These are phyloP conservation scores for Dictyostelium firmibasis DNA, from an alignment of 78 protist species.

Conservation along the genomic window DNA sequence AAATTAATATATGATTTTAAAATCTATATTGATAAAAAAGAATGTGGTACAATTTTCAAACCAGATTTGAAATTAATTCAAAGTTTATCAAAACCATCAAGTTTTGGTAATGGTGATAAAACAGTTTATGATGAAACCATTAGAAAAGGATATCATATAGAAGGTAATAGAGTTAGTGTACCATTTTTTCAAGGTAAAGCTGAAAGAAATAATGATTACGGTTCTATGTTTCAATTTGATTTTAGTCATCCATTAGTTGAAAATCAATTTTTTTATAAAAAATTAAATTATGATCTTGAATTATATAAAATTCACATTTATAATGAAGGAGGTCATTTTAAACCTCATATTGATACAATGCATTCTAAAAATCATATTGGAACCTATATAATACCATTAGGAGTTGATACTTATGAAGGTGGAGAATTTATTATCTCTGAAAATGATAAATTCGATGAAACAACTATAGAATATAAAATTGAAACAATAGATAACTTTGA, in stretches of 20 bases:
- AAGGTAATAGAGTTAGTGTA: background rate
- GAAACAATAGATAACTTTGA: background rate
- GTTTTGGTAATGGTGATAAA: background rate
- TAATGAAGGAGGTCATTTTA: background rate
- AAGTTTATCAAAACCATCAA: background rate
- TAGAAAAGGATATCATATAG: background rate
- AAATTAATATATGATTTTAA: background rate
- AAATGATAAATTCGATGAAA: background rate
- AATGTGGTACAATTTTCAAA: constrained; percentile 3
- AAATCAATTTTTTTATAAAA: background rate
- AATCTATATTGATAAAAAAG: background rate
- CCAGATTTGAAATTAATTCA: background rate
- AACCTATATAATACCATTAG: background rate
- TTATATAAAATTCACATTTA: constrained; percentile 9
- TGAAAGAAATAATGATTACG: background rate
- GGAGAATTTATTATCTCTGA: background rate
- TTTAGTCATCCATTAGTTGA: background rate
- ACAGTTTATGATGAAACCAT: constrained; percentile 2
- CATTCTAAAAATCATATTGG: background rate
- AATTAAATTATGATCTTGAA: background rate
- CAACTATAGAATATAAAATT: background rate
- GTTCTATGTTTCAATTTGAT: background rate
- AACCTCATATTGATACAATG: background rate
- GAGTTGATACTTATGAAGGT: constrained; percentile 1
- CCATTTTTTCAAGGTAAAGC: background rate